These are phyloP conservation scores for Clonostachys chloroleuca DNA, from an alignment of 2,329 filamentous ascomycete species.

Conservation along the genomic window DNA sequence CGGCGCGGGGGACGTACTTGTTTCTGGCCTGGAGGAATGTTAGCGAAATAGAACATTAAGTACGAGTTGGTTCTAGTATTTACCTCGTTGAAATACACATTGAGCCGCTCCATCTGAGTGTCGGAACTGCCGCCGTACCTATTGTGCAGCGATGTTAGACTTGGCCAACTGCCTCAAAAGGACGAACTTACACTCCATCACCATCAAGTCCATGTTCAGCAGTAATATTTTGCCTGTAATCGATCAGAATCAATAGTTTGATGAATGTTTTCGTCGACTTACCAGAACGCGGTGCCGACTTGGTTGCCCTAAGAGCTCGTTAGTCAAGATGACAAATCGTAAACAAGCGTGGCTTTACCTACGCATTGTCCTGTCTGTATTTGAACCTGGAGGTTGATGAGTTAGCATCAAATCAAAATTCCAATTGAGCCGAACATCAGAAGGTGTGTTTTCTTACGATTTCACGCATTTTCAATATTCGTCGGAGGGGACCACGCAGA, in stretches of 20 bases:
- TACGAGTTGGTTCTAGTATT: slow-evolving; percentile 12
- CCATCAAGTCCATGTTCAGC: slow-evolving; percentile 95
- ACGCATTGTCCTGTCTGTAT: slow-evolving; percentile 99
- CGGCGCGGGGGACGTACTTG: slow-evolving; percentile 99
- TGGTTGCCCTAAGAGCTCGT: slow-evolving; percentile 78
- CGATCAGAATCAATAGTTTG: too few species aligned
- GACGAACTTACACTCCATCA: slow-evolving; percentile 61
- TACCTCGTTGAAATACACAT: slow-evolving; percentile 92
- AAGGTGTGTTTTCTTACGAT: slow-evolving; percentile 44
- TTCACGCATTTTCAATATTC: slow-evolving; percentile 55
- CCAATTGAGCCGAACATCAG: too few species aligned
- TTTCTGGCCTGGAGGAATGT: slow-evolving; percentile 38
- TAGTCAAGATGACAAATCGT: not conserved
- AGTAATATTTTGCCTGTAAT: slow-evolving; percentile 65
- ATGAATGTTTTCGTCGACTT: slow-evolving; percentile 34
- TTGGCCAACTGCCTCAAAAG: too few species aligned
- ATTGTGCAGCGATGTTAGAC: too few species aligned
- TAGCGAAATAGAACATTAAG: not conserved
- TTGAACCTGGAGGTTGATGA: slow-evolving; percentile 69
- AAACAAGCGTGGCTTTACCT: slow-evolving; percentile 27
- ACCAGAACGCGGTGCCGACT: slow-evolving; percentile 99
- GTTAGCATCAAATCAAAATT: slow-evolving; percentile 12
- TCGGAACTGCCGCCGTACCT: slow-evolving; percentile 95
- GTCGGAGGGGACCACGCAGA: too few species aligned
- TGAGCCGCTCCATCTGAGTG: slow-evolving; percentile 99